Conservation (phyloP, 306 rosid species). For the Malus fusca region DNA sequence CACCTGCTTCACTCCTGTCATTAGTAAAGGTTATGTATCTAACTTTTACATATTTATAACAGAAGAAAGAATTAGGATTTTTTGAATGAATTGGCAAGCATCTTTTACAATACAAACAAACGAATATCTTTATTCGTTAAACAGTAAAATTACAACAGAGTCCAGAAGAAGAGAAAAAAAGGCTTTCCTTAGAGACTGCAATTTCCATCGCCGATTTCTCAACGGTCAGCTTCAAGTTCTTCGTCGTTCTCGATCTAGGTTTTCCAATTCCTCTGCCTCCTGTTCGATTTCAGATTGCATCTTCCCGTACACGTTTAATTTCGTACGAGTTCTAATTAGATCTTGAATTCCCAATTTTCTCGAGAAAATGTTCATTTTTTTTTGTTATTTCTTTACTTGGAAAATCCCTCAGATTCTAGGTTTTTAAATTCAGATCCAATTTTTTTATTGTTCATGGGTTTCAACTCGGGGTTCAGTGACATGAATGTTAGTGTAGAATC, state of each 20-base stretch:
- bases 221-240: not conserved
- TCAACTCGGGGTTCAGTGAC: not conserved
- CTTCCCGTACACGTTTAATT: not conserved
- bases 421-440: constrained; percentile 39
- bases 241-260: not conserved
- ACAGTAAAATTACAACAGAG: not conserved
- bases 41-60: too few relatives aligned
- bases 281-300: not conserved
- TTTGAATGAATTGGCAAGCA: too few relatives aligned
- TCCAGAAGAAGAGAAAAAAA: not conserved
- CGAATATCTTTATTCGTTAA: not conserved
- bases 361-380: not conserved
- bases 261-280: not conserved
- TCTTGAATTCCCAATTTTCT: not conserved
- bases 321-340: not conserved
- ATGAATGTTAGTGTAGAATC: not conserved
- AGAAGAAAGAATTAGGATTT: too few relatives aligned
- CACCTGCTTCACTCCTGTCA: too few relatives aligned
- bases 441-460: constrained; percentile 4
- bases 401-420: not conserved
- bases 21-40: too few relatives aligned
- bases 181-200: not conserved
- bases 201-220: not conserved
- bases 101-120: not conserved
- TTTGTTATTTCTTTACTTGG: not conserved